Base-by-base conservation (phyloP, 1,139 yeast genomes). In the Yueomyces sp. region DNA sequence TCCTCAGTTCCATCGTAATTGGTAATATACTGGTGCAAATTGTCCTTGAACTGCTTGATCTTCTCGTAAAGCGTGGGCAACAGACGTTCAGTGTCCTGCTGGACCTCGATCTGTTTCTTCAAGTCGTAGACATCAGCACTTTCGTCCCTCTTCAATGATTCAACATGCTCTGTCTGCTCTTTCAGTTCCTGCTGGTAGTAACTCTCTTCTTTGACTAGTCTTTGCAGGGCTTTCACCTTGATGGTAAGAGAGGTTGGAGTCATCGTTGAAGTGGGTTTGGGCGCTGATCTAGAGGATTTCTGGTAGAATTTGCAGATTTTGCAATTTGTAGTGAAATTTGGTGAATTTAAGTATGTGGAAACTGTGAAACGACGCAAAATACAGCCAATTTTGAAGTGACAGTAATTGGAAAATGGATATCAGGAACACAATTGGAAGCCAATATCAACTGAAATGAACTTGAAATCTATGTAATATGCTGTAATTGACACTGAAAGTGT, bases 241-340 rank as follows among this genome's bases (percentile, higher is more conserved):
- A 87, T 85, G 53, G 82, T 84, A 43, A 84, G 63, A 49, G 73
- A 78, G 1, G 87, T 68, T 39, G 95, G 95, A 2, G 89, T 74
- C 89, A 84, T 86, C 41, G 32, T 28, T 27, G 9, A 4, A 8
- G 31, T 29, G 9, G 28, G 26, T 26, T 3, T 19, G 28, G 8
- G 6, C 26, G 5, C 7, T 38, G 28, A 31, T 25, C 8, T 32
- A 8, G 11, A 31, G 31, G 39, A 31, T 31, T 8, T 31, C 33
- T 31, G 33, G 8, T 8, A 31, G 11, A 11, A 8, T 31, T 31
- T 31, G 33, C 33, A 31, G 33, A 31, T 31, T 11, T 19, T 19
- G 19, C 19, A 19, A 19, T 19, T 19, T 19, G 19, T 19, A 19
- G 19, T 19, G 19, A 19, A 19, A 19, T 19, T 19, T 19, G 19